phyloP scores from a whole-genome alignment of 2,329 filamentous ascomycete genomes.

The Trichoderma breve region DNA sequence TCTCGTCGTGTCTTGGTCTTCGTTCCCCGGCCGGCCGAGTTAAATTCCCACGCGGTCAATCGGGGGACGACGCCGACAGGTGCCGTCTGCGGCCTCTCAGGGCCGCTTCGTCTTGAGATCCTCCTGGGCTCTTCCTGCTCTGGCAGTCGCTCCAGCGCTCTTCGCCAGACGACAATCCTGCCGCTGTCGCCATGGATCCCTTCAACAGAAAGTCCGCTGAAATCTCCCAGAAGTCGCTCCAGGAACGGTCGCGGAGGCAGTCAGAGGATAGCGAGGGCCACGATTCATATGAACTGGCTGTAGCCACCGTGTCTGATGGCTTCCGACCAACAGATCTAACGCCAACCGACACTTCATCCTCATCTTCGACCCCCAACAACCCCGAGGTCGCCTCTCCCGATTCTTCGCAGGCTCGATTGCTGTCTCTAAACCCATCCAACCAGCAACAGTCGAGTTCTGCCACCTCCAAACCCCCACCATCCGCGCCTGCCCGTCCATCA shows the following conservation, averaged over 20 bases:
- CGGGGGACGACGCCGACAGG: slow-evolving; percentile 6
- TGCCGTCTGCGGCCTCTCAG: slow-evolving; percentile 18
- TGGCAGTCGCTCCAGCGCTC: background rate
- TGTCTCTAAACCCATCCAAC: background rate
- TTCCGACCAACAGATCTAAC: slow-evolving; percentile 41
- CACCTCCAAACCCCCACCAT: slow-evolving; percentile 23
- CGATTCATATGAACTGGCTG: slow-evolving; percentile 49
- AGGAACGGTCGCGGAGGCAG: slow-evolving; percentile 41
- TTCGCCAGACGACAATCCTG: slow-evolving; percentile 1
- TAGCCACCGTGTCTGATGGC: slow-evolving; percentile 53
- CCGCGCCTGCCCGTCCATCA: slow-evolving; percentile 43
- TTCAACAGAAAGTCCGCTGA: slow-evolving; percentile 38
- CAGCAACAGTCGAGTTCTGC: slow-evolving; percentile 1
- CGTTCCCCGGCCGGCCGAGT: background rate
- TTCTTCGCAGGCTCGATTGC: slow-evolving; percentile 10
- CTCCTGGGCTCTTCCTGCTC: slow-evolving; percentile 8
- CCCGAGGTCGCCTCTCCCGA: slow-evolving; percentile 26
- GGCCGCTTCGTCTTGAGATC: slow-evolving; percentile 4
- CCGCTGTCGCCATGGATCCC: slow-evolving; percentile 40
- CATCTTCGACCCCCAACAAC: background rate
- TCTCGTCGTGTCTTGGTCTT: background rate
- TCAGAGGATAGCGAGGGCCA: slow-evolving; percentile 36
- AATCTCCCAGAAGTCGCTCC: slow-evolving; percentile 43
- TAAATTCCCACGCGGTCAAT: background rate
- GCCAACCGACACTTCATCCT: slow-evolving; percentile 11